Base-by-base conservation (phyloP, 257 asterid species). In the Marsdenia floribunda region DNA sequence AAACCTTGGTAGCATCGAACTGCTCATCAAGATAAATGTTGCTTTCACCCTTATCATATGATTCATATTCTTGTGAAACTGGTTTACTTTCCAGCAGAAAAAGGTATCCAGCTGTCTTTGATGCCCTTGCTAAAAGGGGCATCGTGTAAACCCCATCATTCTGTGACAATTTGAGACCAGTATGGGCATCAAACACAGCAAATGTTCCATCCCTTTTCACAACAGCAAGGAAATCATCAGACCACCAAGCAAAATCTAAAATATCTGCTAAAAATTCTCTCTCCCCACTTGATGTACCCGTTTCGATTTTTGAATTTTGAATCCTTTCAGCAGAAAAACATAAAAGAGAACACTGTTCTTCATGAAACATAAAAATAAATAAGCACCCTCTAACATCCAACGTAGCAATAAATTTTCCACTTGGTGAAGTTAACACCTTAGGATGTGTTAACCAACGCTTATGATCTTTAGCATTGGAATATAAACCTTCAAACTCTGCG, bases 221-320 rank as follows among this genome's bases (percentile, higher is more conserved):
- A 74, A 89, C 72, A 68, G 86, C 79, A 84, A 95, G 85, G 75
- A 86, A 79, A 78, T 81, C 85, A 76, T 90, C 87, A 76, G 97
- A 90, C 99, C 99, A 94, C 99, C 99, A 95, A 80, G 96, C 77
- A 79, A 92, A 95, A 85, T 92, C 98, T 81, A 86, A 76, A 73
- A 88, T 59, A 76, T 88, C 86, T 44, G 78, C 85, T 61, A 85
- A 65, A 68, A 53, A 70, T 72, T 80, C 85, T 49, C 76, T 74
- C 75, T 80, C 77, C 69, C 80, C 64, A 78, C 75, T 81, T 75
- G 89, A 81, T 33, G 68, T 63, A 70, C 81, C 86, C 76, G 63
- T 72, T 74, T 64, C 76, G 26, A 73, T 82, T 77, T 77, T 70
- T n/a, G 82, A 70, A 76, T 70, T 65, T 54, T 49, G 76, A 65